phyloP scores from a whole-genome alignment of 2,329 filamentous ascomycete species.

The Lomentospora prolificans region DNA sequence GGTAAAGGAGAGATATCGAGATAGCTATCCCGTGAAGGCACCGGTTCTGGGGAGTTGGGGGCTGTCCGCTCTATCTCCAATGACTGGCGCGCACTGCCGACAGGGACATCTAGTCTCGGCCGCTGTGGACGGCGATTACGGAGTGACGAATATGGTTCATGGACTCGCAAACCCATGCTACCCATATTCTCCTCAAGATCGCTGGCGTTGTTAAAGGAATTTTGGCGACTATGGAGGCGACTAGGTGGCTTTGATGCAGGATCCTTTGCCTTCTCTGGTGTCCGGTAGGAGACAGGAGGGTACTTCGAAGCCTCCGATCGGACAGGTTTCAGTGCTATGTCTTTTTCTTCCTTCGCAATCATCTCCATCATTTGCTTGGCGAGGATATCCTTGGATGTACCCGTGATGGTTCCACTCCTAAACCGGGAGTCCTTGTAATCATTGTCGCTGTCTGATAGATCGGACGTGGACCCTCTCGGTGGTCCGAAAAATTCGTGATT shows the following conservation, averaged over 20 bases:
- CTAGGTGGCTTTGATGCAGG: constrained; percentile 18
- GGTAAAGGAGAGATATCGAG: constrained; percentile 53
- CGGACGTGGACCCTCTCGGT: constrained; percentile 42
- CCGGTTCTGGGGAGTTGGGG: constrained; percentile 43
- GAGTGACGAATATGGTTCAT: constrained; percentile 9
- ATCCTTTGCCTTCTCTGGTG: background rate
- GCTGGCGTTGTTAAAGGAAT: constrained; percentile 28
- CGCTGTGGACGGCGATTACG: constrained; percentile 21
- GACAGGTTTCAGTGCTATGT: background rate
- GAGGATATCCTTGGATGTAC: constrained; percentile 39
- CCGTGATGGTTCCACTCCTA: constrained; percentile 37
- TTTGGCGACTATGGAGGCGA: constrained; percentile 23
- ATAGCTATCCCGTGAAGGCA: constrained; percentile 23
- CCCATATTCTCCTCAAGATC: constrained; percentile 26
- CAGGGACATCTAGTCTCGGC: constrained; percentile 39
- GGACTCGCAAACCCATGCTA: constrained; percentile 13
- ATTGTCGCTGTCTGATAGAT: constrained; percentile 49
- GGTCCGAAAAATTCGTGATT: constrained; percentile 43
- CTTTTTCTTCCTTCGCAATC: constrained; percentile 37
- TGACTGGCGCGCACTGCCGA: background rate
- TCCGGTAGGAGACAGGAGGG: background rate
- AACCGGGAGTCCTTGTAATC: constrained; percentile 28
- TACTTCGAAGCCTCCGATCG: background rate
- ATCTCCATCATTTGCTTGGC: constrained; percentile 55
- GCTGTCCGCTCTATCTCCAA: background rate